A percentile compares a stretch with the other conserved stretches of the same genome.
Evolutionary conservation across 2,329 filamentous ascomycete genomes (phyloP).

Genomic region (Cladosporium velox): DNA sequence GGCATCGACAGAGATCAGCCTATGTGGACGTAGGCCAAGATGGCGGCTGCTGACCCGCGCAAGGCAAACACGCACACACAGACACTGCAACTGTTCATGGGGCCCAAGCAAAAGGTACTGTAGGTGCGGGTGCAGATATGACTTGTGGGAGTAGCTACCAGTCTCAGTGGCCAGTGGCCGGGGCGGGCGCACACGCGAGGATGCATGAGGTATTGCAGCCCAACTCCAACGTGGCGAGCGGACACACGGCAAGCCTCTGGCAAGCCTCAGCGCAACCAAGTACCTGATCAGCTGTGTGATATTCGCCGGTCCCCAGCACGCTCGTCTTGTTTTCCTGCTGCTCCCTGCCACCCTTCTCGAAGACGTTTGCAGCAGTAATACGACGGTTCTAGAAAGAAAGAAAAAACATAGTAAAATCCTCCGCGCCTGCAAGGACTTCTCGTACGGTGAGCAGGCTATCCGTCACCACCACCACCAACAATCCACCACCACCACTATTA

Average conservation of each 20-base stretch:
- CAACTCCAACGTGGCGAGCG: conserved; percentile 15
- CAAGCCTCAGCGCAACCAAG: conserved; percentile 8
- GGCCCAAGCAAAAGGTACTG: conserved; percentile 8
- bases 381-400: neutral
- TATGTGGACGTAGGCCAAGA: conserved; percentile 2
- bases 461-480: neutral
- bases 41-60: neutral
- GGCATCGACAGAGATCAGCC: neutral
- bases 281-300: conserved; percentile 13
- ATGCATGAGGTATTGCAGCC: conserved; percentile 12
- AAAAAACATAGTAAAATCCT: neutral
- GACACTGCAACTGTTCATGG: neutral
- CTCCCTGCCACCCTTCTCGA: neutral
- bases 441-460: neutral
- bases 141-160: neutral
- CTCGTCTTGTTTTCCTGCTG: neutral
- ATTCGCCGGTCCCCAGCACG: neutral
- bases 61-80: conserved; percentile 3
- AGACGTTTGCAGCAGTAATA: neutral
- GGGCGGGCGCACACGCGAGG: conserved; percentile 3
- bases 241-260: conserved; percentile 7
- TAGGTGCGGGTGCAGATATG: conserved; percentile 7
- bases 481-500: neutral
- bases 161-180: no score
- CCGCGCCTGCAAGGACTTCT: conserved; percentile 1